Evolutionary conservation across 176 grass and related monocot species (phyloP).

Genomic region (Avena atlantica): DNA sequence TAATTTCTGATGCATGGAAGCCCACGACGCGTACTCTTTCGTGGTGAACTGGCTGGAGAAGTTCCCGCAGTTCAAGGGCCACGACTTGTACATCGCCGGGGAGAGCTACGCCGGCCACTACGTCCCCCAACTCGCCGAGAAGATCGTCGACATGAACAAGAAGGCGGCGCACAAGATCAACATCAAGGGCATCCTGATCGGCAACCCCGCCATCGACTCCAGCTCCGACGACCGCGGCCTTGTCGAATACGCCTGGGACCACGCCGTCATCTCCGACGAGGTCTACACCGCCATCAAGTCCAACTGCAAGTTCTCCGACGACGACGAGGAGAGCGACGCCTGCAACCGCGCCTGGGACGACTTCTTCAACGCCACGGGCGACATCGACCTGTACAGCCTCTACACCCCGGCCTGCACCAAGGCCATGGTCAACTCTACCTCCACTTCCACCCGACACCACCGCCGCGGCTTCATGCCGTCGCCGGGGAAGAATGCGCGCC

Average conservation of each 20-base stretch:
- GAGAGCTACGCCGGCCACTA: conserved; percentile 97
- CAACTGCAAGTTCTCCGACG: conserved; percentile 63
- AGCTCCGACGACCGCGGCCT: conserved; percentile 75
- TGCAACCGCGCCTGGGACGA: conserved; percentile 47
- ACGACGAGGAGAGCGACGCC: conserved; percentile 2
- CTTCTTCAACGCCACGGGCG: conserved; percentile 54
- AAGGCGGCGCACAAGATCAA: conserved; percentile 61
- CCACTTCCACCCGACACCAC: background rate
- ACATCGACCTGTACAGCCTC: conserved; percentile 96
- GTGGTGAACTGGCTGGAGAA: conserved; percentile 91
- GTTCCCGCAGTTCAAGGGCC: conserved; percentile 81
- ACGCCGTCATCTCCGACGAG: conserved; percentile 82
- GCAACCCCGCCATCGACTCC: conserved; percentile 77
- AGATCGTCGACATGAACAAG: conserved; percentile 71
- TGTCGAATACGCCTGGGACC: conserved; percentile 82
- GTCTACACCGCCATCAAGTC: conserved; percentile 59
- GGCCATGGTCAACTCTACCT: conserved; percentile 3
- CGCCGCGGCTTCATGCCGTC: conserved; percentile 23
- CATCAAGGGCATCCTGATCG: conserved; percentile 94
- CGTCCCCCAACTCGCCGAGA: conserved; percentile 72
- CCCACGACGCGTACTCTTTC: conserved; percentile 71
- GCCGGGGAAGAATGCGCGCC: conserved; percentile 10
- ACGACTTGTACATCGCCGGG: conserved; percentile 83
- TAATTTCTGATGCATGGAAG: conserved; percentile 11
- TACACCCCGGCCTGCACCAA: conserved; percentile 70